These are phyloP conservation scores for Hypoxylon sp. DNA, from an alignment of 2,329 filamentous ascomycete species.

Conservation along the genomic window DNA sequence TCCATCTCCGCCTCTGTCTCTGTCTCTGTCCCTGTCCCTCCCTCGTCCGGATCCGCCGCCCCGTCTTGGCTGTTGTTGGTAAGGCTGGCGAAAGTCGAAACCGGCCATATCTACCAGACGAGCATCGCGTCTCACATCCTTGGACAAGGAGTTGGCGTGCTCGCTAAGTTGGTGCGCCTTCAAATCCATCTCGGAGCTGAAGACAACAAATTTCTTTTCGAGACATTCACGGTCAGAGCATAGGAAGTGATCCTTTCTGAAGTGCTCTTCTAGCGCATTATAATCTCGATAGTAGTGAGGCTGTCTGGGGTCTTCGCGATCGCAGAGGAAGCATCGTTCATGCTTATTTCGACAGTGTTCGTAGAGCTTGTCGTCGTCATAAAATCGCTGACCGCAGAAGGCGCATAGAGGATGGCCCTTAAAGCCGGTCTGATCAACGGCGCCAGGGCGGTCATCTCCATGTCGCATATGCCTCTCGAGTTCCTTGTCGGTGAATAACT, in stretches of 20 bases:
- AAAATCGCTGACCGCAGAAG: slow-evolving; percentile 92
- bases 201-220: slow-evolving; percentile 98
- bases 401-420: slow-evolving; percentile 93
- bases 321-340: slow-evolving; percentile 94
- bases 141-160: slow-evolving; percentile 81
- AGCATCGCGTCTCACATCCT: slow-evolving; percentile 83
- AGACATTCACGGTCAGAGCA: slow-evolving; percentile 87
- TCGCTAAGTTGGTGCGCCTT: slow-evolving; percentile 90
- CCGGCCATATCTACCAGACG: slow-evolving; percentile 84
- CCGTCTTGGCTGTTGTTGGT: slow-evolving; percentile 66
- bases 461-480: slow-evolving; percentile 87
- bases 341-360: slow-evolving; percentile 93
- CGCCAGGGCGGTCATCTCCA: slow-evolving; percentile 90
- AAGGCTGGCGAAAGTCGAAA: slow-evolving; percentile 81
- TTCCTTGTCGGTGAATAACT: slow-evolving; percentile 83
- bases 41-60: slow-evolving; percentile 54
- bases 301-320: slow-evolving; percentile 71
- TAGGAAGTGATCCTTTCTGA: slow-evolving; percentile 84
- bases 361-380: slow-evolving; percentile 94
- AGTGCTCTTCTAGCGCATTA: slow-evolving; percentile 84
- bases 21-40: slow-evolving; percentile 48
- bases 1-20: slow-evolving; percentile 55
- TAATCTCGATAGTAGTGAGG: slow-evolving; percentile 95
- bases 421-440: slow-evolving; percentile 92
- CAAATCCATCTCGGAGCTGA: slow-evolving; percentile 91